Evolutionary conservation across 2,329 filamentous ascomycete genomes (phyloP).

Genomic region (Curvularia spicifera): DNA sequence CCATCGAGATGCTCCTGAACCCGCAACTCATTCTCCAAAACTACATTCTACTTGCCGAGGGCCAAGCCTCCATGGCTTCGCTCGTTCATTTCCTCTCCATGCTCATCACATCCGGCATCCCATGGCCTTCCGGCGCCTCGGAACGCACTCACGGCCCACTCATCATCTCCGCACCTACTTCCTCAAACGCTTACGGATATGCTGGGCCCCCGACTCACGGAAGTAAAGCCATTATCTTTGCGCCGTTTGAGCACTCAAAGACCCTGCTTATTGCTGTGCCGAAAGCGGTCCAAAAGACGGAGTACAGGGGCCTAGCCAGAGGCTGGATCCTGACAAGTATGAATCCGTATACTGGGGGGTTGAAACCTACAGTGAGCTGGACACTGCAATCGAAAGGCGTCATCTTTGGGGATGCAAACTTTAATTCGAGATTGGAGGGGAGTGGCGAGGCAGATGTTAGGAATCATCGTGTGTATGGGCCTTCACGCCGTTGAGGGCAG

Average conservation of each 20-base stretch:
- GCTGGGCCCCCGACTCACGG: neutral
- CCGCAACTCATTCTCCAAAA: slow-evolving; percentile 48
- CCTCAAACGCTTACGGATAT: slow-evolving; percentile 8
- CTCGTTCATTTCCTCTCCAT: slow-evolving; percentile 30
- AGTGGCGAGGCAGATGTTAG: slow-evolving; percentile 20
- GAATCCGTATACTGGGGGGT: slow-evolving; percentile 32
- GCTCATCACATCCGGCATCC: slow-evolving; percentile 41
- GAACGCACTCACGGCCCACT: slow-evolving; percentile 43
- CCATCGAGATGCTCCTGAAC: slow-evolving; percentile 35
- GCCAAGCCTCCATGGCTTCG: slow-evolving; percentile 23
- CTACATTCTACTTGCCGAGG: slow-evolving; percentile 41
- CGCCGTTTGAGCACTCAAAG: slow-evolving; percentile 42
- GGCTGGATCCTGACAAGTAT: slow-evolving; percentile 51
- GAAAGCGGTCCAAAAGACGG: slow-evolving; percentile 28
- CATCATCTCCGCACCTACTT: slow-evolving; percentile 29
- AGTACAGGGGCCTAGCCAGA: slow-evolving; percentile 32
- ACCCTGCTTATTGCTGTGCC: slow-evolving; percentile 42
- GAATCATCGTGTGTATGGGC: slow-evolving; percentile 37
- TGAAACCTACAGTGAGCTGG: slow-evolving; percentile 44
- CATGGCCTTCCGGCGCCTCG: slow-evolving; percentile 40
- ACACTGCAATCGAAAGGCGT: slow-evolving; percentile 50
- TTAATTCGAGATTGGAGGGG: slow-evolving; percentile 24
- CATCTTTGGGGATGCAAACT: slow-evolving; percentile 48
- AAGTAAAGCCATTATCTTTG: slow-evolving; percentile 42
- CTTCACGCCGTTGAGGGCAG: slow-evolving; percentile 5